Evolutionary conservation across 805 yeast genomes (phyloP), one percentile per base, ranked within the genome.

Genomic region (Zygotorulaspora sp.): DNA sequence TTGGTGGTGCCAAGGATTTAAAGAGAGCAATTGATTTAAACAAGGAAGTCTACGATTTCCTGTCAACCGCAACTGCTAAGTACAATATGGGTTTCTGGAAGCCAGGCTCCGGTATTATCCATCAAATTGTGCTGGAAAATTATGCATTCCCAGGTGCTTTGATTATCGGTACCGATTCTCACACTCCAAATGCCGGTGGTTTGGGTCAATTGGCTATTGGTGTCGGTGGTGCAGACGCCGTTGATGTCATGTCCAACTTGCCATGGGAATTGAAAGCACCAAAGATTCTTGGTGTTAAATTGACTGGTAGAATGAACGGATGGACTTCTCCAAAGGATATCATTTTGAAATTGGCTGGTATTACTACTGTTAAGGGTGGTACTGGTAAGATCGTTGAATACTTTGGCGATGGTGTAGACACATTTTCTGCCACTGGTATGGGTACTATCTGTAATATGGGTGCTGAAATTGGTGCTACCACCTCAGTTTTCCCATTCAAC

Each of bases 221-320:
- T 77, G 97, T 90, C 53, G 97, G 97, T 75, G 97, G 97, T 77
- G 97, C 97, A 52, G 97, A 89, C 67, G 97, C 97, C 47, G 97
- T 89, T 53, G 97, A 89, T 65, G 97, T 87, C 45, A 78, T 89
- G 80, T 85, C 97, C 45, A 83, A 83, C 60, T 75, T 87, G 51
- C 83, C 97, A 40, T 89, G 97, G 97, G 97, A 89, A 72, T 78
- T 89, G 62, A 89, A 89, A 75, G 97, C 97, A 44, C 97, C 97
- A 60, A 87, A 85, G 72, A 77, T 88, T 57, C 67, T 90, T 55
- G 97, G 97, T 72, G 95, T 89, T 59, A 86, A 89, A 70, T 77
- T 89, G 59, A 85, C 95, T 44, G 97, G 97, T 63, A 74, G 72
- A 60, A 74, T 89, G 77, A 78, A 76, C 61, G 97, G 96, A 53